Percentiles rank a stretch among this genome's conserved stretches.
phyloP scores from a whole-genome alignment of 139 green algal species.

The Limnomonas spitsbergensis region DNA sequence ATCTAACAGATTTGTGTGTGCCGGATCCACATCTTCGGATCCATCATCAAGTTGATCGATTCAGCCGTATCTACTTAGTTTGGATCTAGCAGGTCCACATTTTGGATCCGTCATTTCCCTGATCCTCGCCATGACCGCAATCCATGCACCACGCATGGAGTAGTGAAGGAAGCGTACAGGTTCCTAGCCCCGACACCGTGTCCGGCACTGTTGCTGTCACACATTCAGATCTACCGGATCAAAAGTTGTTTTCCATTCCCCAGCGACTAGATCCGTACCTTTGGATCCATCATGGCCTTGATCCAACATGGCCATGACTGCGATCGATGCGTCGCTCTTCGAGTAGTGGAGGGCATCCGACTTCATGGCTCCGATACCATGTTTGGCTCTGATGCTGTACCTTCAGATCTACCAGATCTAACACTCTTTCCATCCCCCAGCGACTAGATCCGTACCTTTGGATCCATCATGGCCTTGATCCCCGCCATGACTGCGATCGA shows the following conservation, averaged over 20 bases:
- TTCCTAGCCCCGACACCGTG: slow-evolving; percentile 95
- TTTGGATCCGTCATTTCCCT: slow-evolving; percentile 84
- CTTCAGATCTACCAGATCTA: too few species aligned
- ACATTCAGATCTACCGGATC: too few species aligned
- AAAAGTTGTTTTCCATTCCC: too few species aligned
- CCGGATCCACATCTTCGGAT: too few species aligned
- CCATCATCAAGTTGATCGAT: too few species aligned
- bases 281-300: slow-evolving; percentile 85
- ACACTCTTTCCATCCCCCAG: too few species aligned
- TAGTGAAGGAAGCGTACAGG: slow-evolving; percentile 67
- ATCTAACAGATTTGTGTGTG: too few species aligned
- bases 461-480: slow-evolving; percentile 87
- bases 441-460: slow-evolving; percentile 41
- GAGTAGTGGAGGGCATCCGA: slow-evolving; percentile 69
- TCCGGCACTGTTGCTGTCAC: slow-evolving; percentile 90
- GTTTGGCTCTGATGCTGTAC: slow-evolving; percentile 95
- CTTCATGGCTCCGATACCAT: slow-evolving; percentile 94
- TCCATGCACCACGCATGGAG: slow-evolving; percentile 62
- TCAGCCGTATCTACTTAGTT: too few species aligned
- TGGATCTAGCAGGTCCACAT: too few species aligned
- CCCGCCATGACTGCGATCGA: slow-evolving; percentile 79
- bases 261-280: too few species aligned
- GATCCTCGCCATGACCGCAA: slow-evolving; percentile 81
- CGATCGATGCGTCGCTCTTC: slow-evolving; percentile 64
- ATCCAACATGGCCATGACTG: slow-evolving; percentile 83